Conservation (phyloP, 140 eudicot species). For the Bidens hawaiensis region DNA sequence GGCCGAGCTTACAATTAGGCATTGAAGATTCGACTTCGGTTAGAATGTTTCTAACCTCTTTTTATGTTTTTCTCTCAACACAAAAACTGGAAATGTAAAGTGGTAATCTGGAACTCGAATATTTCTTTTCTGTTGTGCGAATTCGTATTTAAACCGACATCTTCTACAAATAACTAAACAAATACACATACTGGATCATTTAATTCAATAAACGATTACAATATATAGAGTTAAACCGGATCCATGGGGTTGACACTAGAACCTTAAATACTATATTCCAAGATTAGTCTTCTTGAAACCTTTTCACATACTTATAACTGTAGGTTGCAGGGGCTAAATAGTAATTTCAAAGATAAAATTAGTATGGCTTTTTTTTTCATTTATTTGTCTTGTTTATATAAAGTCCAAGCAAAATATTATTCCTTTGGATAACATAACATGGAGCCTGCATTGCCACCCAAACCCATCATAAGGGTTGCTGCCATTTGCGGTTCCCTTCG, state of each 20-base stretch:
- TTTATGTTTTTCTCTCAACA: not conserved
- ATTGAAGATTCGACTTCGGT: slow-evolving; percentile 23
- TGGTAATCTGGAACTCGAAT: not conserved
- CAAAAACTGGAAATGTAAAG: slow-evolving; percentile 30
- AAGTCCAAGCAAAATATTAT: not conserved
- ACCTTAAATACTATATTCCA: too few species aligned
- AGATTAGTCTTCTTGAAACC: too few species aligned
- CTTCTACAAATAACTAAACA: too few species aligned
- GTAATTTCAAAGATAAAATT: not conserved
- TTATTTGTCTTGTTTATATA: too few species aligned
- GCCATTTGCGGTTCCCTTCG: slow-evolving; percentile 7
- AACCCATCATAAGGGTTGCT: not conserved
- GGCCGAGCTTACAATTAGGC: slow-evolving; percentile 75
- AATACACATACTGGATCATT: too few species aligned
- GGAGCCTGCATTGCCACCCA: not conserved
- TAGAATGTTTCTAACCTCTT: slow-evolving; percentile 4
- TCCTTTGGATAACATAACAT: not conserved
- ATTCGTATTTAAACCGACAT: slow-evolving; percentile 2
- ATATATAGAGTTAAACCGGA: too few species aligned
- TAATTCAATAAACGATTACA: too few species aligned
- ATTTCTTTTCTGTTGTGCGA: not conserved
- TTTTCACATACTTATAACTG: not conserved
- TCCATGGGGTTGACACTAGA: too few species aligned
- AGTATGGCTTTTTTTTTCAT: too few species aligned
- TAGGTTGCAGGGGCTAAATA: not conserved